Evolutionary conservation across 2,329 filamentous ascomycete species (phyloP), one percentile per base, ranked within the genome.

Genomic region (Zymoseptoria tritici): DNA sequence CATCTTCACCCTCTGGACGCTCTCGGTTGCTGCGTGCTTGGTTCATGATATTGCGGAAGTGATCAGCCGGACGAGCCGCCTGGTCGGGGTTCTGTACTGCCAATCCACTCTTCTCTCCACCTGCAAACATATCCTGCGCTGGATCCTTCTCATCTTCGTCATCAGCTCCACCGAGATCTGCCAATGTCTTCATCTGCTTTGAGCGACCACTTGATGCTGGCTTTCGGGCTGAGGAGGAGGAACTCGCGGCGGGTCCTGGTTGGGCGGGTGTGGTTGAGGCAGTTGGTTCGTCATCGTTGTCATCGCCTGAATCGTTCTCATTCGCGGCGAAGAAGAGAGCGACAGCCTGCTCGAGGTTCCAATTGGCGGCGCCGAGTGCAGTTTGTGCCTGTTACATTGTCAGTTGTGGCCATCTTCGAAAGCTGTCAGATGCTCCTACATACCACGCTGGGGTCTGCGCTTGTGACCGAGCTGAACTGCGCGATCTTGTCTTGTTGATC

Each of bases 51-150:
- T 77, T 79, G 65, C 76, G 74, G 70, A 80, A 80, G 60, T 79
- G 77, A 60, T 80, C 78, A 49, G 74, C 69, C 5, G 69, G 63
- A 4, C 65, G 63, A 13, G 55, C 57, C 22, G 60, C 65, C 22
- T 83, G 79, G 68, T 82, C 80, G 1, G 85, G 85, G 67, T 87
- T 85, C 70, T 87, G 83, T 58, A 87, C 85, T 6, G 85, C 85
- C 24, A 87, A 75, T n/a, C 84, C 85, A 29, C 89, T 93, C 80
- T 94, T 94, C 76, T 93, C 90, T 36, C 90, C 90, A 56, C 90
- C 90, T 20, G 90, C 87, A 73, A 92, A 94, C 63, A 92, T 78
- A 70, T 94, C 89, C 60, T 79, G 78, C 24, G 85, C 81, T 42
- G 83, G 79, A 26, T 86, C 83, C 1, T 86, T 80, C 1, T 81